Percentiles rank a stretch among this genome's conserved stretches.
phyloP scores from a whole-genome alignment of 108 stramenopile genomes.

The Skeletonema costatum region DNA sequence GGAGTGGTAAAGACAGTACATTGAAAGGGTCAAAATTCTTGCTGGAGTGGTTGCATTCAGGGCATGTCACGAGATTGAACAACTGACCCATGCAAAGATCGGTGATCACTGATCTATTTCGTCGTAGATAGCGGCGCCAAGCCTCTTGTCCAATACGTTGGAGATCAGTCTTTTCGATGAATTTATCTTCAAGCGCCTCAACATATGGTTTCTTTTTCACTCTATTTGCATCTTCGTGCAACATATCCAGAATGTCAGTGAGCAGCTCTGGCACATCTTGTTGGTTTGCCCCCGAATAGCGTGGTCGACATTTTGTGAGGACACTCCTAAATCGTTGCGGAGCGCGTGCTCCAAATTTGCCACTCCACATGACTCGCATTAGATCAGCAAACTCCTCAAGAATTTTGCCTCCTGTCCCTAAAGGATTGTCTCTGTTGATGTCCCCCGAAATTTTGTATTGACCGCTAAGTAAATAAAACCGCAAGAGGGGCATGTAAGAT shows the following conservation, averaged over 20 bases:
- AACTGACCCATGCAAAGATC: slow-evolving; percentile 89
- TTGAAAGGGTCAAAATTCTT: slow-evolving; percentile 96
- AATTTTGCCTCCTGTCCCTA: slow-evolving; percentile 93
- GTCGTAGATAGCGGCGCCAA: slow-evolving; percentile 79
- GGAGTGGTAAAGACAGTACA: slow-evolving; percentile 89
- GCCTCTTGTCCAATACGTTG: slow-evolving; percentile 79
- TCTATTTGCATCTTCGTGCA: slow-evolving; percentile 95
- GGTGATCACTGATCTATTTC: slow-evolving; percentile 81
- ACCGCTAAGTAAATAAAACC: slow-evolving; percentile 85
- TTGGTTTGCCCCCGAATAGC: slow-evolving; percentile 94
- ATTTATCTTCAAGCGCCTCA: slow-evolving; percentile 87
- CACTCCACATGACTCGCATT: slow-evolving; percentile 86
- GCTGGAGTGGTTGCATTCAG: slow-evolving; percentile 74
- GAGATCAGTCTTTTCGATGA: slow-evolving; percentile 61
- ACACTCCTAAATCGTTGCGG: slow-evolving; percentile 77
- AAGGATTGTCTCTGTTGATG: slow-evolving; percentile 92
- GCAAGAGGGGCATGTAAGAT: slow-evolving; percentile 84
- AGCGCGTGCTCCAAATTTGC: slow-evolving; percentile 67
- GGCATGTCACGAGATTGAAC: slow-evolving; percentile 84
- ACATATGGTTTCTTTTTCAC: slow-evolving; percentile 93
- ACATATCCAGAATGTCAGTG: slow-evolving; percentile 89
- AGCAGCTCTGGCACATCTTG: slow-evolving; percentile 95
- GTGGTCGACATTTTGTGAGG: slow-evolving; percentile 75
- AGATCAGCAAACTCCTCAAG: slow-evolving; percentile 92
- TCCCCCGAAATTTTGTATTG: slow-evolving; percentile 82